Evolutionary conservation across 768 basidiomycete genomes (phyloP).

Genomic region (Tulasnella sp.): DNA sequence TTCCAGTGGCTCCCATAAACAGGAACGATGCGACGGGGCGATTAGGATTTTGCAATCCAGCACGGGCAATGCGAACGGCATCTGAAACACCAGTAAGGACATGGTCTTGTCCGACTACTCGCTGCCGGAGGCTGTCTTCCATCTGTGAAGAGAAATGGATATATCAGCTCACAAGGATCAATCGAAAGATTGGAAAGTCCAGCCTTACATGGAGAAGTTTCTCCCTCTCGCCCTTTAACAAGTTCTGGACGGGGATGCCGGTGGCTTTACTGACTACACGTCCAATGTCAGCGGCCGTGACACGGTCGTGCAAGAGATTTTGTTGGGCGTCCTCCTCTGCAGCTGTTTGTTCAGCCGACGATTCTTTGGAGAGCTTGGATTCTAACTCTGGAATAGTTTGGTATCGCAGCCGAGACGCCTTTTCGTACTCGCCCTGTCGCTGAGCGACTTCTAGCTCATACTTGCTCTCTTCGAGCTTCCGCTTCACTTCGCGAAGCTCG

Average conservation of each 20-base stretch:
- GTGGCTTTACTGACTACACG: conserved; percentile 84
- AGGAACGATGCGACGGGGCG: conserved; percentile 90
- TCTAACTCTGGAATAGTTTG: conserved; percentile 80
- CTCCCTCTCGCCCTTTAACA: conserved; percentile 85
- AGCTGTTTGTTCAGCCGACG: conserved; percentile 44
- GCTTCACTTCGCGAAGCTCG: conserved; percentile 66
- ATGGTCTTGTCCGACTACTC: conserved; percentile 89
- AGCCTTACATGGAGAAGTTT: conserved; percentile 75
- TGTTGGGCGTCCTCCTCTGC: conserved; percentile 41
- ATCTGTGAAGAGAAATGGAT: conserved; percentile 50
- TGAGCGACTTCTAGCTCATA: conserved; percentile 84
- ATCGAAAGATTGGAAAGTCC: conserved; percentile 12
- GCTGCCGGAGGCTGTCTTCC: conserved; percentile 69
- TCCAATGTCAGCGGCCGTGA: conserved; percentile 85
- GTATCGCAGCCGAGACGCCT: conserved; percentile 78
- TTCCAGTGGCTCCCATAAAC: conserved; percentile 84
- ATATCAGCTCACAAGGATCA: not conserved
- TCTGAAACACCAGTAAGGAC: conserved; percentile 82
- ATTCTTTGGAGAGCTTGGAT: conserved; percentile 58
- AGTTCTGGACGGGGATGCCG: conserved; percentile 84
- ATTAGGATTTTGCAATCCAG: conserved; percentile 83
- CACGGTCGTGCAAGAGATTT: conserved; percentile 73
- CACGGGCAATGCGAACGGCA: conserved; percentile 88
- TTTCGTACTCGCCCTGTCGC: conserved; percentile 81
- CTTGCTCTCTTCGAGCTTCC: conserved; percentile 75